Percentiles rank a stretch among this genome's conserved stretches.
These are phyloP conservation scores for Phragmites australis DNA, from an alignment of 176 grass and related monocot genomes.

Conservation along the genomic window DNA sequence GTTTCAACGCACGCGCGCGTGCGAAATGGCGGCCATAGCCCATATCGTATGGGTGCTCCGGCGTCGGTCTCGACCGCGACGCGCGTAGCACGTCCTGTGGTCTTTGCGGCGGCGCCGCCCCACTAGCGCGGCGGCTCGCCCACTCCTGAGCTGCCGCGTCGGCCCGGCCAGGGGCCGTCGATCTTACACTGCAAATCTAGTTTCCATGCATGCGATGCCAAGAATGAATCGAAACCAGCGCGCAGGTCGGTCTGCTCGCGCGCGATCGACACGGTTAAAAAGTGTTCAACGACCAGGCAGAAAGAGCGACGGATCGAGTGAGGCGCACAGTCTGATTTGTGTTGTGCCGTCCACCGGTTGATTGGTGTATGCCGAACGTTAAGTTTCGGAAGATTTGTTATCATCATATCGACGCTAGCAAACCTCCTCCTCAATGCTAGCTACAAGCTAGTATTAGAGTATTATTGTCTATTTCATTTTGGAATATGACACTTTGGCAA, in stretches of 20 bases:
- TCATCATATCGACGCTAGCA: too few species aligned
- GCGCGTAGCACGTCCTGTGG: background rate
- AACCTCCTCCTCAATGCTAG: too few species aligned
- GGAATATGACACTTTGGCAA: too few species aligned
- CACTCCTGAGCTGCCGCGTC: background rate
- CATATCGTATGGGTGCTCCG: background rate
- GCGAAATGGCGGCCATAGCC: background rate
- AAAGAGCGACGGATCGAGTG: background rate
- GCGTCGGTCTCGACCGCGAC: background rate
- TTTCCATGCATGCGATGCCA: background rate
- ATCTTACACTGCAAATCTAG: background rate
- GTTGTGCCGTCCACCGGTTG: too few species aligned
- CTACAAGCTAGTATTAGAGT: too few species aligned
- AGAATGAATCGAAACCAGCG: background rate
- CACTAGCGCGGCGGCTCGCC: background rate
- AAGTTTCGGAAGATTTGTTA: too few species aligned
- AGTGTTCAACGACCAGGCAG: background rate
- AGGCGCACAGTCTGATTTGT: too few species aligned
- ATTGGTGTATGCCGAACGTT: too few species aligned
- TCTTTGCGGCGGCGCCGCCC: slow-evolving; percentile 36
- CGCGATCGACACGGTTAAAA: background rate
- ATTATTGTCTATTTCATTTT: too few species aligned
- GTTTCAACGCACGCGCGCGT: slow-evolving; percentile 2
- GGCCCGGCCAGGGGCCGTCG: too few species aligned
- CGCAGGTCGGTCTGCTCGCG: background rate